Evolutionary conservation across 371 early-diverging fungal species (phyloP).

Genomic region (Lichtheimia ramosa): DNA sequence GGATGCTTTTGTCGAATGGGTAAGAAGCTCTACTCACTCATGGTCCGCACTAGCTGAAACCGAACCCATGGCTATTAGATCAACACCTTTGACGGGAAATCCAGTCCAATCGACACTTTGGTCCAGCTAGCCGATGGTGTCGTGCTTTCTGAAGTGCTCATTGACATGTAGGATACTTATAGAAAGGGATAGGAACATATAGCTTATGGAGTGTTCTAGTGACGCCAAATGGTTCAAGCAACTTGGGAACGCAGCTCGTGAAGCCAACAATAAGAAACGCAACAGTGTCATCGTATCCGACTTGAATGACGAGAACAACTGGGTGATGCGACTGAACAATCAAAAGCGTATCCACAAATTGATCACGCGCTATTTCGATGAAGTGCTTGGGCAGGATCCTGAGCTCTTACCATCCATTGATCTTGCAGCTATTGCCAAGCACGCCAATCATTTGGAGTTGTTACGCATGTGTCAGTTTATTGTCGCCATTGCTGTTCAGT

Average conservation of each 20-base stretch:
- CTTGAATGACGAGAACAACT: slow-evolving; percentile 55
- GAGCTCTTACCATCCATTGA: slow-evolving; percentile 59
- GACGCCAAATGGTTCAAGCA: slow-evolving; percentile 89
- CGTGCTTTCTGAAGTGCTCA: slow-evolving; percentile 76
- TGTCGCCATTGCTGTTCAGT: slow-evolving; percentile 87
- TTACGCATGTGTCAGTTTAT: slow-evolving; percentile 80
- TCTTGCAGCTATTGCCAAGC: slow-evolving; percentile 82
- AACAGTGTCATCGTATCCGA: neutral
- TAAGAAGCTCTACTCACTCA: too few species aligned
- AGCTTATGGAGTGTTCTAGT: slow-evolving; percentile 36
- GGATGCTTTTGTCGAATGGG: slow-evolving; percentile 59
- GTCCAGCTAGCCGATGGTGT: slow-evolving; percentile 82
- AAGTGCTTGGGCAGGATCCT: slow-evolving; percentile 72
- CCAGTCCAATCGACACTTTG: slow-evolving; percentile 60
- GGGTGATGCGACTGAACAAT: slow-evolving; percentile 90
- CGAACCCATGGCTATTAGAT: slow-evolving; percentile 46
- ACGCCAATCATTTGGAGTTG: slow-evolving; percentile 69
- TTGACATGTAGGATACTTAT: slow-evolving; percentile 71
- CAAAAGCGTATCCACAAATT: slow-evolving; percentile 87
- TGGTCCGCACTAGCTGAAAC: too few species aligned
- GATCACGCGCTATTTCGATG: slow-evolving; percentile 85
- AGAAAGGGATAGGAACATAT: neutral
- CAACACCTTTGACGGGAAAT: slow-evolving; percentile 70
- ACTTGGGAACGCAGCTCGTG: slow-evolving; percentile 30
- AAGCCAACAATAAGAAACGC: slow-evolving; percentile 31